Evolutionary conservation across 306 rosid species (phyloP), one percentile per base, ranked within the genome.

Genomic region (Prunus davidiana): DNA sequence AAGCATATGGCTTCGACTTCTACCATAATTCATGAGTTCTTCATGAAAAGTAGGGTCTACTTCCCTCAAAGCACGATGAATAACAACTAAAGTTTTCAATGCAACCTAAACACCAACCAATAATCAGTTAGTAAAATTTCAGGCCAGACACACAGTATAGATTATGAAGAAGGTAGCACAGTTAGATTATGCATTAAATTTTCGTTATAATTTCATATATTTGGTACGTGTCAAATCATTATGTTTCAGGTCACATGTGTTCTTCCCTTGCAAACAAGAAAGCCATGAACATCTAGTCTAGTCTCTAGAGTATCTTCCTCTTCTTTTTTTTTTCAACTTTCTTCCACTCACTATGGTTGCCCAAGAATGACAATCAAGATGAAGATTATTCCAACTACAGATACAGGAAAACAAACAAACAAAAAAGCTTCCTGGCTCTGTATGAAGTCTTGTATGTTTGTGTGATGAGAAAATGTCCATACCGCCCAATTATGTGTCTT

Each of bases 401-500:
- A 61, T 6, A 24, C 3, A 25, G 1, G 8, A 38, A 38, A 38
- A 38, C 43, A 38, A 38, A 38, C 9, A 60, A 60, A 25, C 10
- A 12, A 25, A 25, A 25, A 38, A 38, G 43, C 15, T 13, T 63
- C 67, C 67, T 63, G 45, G 12, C 65, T 25, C 30, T 6, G 45
- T 41, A 63, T 30, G 22, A 28, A 15, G 4, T 63, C 43, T 27
- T 27, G 45, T 63, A 30, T 30, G n/a, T 63, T 14, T 63, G 5
- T 16, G 12, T 8, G 78, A 50, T 64, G 61, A 78, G 61, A 30
- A 16, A 19, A 82, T 62, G 74, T 20, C 82, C 99, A 28, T 87
- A 96, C 99, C 77, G 98, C 98, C 99, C 99, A 96, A 76, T 93
- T 96, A 87, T 96, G 99, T 8, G 99, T 96, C 90, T 75, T 96